Base-by-base conservation (phyloP, 441 rosid genomes). In the Mallotus japonicus region DNA sequence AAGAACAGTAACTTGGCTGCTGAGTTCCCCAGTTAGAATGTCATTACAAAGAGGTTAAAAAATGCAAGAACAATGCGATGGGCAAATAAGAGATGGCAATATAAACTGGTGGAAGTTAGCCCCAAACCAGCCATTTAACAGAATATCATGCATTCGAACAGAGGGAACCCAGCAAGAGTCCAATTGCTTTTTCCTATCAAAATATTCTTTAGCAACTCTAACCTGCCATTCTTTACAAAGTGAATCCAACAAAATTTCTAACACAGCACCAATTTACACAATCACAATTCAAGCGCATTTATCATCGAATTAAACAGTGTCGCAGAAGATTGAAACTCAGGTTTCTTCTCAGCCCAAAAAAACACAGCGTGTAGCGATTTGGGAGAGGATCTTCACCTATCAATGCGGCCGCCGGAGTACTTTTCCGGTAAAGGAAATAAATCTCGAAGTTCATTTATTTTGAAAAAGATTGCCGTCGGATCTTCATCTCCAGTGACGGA, bases 121-220 rank as follows among this genome's bases (percentile, higher is more conserved):
- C 6, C 89, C 83, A 62, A 92, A 85, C 95, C 95, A 92, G 68
- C 98, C 99, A 72, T 95, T 91, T 73, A 92, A 54, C 6, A 91
- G 70, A 63, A 89, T 89, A 72, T 88, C 91, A 83, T 84, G 87
- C 16, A 88, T 76, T 64, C 87, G 75, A 77, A 86, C 75, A 14
- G 97, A 81, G 0, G 95, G 89, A 68, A 76, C 64, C 92, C 90
- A 91, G 20, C 73, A 69, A 1, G 75, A 47, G 47, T 82, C 85
- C 72, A 61, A 55, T 68, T 55, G 73, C 78, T 70, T 78, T 73
- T 51, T 86, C 50, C 78, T 63, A 72, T 82, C 73, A 60, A 87
- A 66, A 76, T 87, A 88, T 20, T 85, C 76, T 12, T 85, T 81
- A 44, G 92, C 93, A 51, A 77, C 87, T 73, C 82, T 83, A 74